Evolutionary conservation across 2,329 filamentous ascomycete genomes (phyloP).

Genomic region (Coniochaeta sp.): DNA sequence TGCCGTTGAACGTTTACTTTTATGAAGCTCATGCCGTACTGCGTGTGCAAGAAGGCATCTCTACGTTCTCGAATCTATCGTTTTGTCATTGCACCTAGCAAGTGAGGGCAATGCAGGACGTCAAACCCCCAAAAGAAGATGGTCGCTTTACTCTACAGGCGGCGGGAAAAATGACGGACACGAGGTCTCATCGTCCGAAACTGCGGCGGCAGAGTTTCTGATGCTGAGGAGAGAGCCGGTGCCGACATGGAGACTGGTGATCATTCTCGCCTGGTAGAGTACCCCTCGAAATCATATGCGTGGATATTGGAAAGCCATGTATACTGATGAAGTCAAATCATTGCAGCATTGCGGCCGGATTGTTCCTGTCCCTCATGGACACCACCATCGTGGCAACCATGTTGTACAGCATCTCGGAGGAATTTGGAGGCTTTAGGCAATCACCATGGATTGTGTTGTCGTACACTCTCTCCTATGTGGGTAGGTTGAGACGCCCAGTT

Average conservation of each 20-base stretch:
- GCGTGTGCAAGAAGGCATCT: too few species aligned
- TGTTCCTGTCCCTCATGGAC: constrained; percentile 7
- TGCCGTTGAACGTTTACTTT: too few species aligned
- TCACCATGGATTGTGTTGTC: constrained; percentile 7
- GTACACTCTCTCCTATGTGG: constrained; percentile 6
- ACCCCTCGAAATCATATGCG: background rate
- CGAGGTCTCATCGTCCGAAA: background rate
- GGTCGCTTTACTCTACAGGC: too few species aligned
- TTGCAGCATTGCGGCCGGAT: constrained; percentile 5
- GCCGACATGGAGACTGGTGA: background rate
- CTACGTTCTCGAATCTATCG: too few species aligned
- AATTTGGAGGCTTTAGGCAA: constrained; percentile 5
- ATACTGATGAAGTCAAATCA: too few species aligned
- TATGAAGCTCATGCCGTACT: too few species aligned
- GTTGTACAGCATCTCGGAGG: constrained; percentile 5
- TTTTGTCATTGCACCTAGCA: too few species aligned
- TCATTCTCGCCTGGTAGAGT: background rate
- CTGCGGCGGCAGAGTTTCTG: background rate
- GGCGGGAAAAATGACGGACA: too few species aligned
- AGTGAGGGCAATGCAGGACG: too few species aligned
- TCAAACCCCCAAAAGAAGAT: too few species aligned
- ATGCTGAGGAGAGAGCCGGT: background rate
- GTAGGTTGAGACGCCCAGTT: background rate
- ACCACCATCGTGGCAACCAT: constrained; percentile 8
- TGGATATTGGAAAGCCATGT: too few species aligned